phyloP scores from a whole-genome alignment of 805 yeast genomes.

The Metschnikowia gelsemii region DNA sequence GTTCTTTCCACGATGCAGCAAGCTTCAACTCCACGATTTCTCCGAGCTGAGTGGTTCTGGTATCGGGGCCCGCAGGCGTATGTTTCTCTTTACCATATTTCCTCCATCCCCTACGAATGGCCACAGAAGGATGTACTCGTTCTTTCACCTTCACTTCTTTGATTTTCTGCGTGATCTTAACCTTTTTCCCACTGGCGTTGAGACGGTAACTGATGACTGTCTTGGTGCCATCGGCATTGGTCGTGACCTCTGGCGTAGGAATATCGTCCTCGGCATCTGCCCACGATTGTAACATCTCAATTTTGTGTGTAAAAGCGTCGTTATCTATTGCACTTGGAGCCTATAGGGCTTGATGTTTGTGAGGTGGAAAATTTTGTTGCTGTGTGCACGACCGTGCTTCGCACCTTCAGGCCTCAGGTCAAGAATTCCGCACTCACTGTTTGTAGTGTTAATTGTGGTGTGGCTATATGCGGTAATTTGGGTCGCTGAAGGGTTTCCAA shows the following conservation, averaged over 20 bases:
- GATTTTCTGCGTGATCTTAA: slow-evolving; percentile 83
- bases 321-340: too few relatives aligned
- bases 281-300: slow-evolving; percentile 52
- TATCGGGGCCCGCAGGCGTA: slow-evolving; percentile 81
- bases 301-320: background rate
- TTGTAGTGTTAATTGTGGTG: background rate
- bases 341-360: background rate
- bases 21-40: slow-evolving; percentile 77
- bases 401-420: background rate
- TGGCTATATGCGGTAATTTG: background rate
- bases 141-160: slow-evolving; percentile 75
- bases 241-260: slow-evolving; percentile 69
- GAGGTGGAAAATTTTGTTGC: slow-evolving; percentile 11
- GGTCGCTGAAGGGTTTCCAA: too few relatives aligned
- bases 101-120: slow-evolving; percentile 83
- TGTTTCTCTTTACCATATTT: slow-evolving; percentile 81
- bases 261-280: slow-evolving; percentile 75
- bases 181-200: slow-evolving; percentile 78
- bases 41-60: slow-evolving; percentile 83
- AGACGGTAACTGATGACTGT: slow-evolving; percentile 76
- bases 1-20: slow-evolving; percentile 74
- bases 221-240: slow-evolving; percentile 85
- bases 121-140: slow-evolving; percentile 79
- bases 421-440: too few relatives aligned
- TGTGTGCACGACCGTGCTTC: slow-evolving; percentile 12